Evolutionary conservation across 208 protist species (phyloP), one percentile per base, ranked within the genome.

Genomic region (Leptomonas seymouri): DNA sequence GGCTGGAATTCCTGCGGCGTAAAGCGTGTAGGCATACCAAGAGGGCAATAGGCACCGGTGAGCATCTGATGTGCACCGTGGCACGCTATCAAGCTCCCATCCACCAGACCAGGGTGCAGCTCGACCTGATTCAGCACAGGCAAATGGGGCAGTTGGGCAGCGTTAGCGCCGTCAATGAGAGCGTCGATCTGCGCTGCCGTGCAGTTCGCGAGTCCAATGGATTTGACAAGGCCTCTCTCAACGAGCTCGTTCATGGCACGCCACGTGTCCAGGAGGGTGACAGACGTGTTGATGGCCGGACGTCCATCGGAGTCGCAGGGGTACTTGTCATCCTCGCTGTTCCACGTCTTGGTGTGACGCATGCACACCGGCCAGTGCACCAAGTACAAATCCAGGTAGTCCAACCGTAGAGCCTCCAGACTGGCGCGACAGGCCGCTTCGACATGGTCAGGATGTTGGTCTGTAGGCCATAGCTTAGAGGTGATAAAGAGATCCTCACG

Each of bases 401-500:
- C 91, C 0, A 98, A 58, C 34, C 74, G 66, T 20, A 98, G 78
- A 31, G 94, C 83, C 27, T 41, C 64, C 42, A 98, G 68, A 18
- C 84, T 91, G 58, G 91, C 71, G n/a, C 85, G 71, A 78, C 90
- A 97, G 18, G 93, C 93, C 27, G 73, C 62, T 72, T 90, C 82
- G 4, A 99, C 96, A 69, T 93, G 42, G 60, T 96, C 81, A 20
- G 84, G 86, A 58, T 91, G 85, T 72, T 99, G 97, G 62, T 97
- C 93, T 0, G 94, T 98, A 15, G 97, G 94, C 88, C 94, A 98
- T 21, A 99, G 71, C 71, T 99, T 99, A 3, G 93, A 97, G 2
- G 96, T 98, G 58, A 99, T 58, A 55, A 97, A 99, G 25, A 98
- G 27, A 42, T 98, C 91, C 21, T 98, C 93, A 31, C 97, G 84